Evolutionary conservation across 257 asterid genomes (phyloP).

Genomic region (Coffea canephora): DNA sequence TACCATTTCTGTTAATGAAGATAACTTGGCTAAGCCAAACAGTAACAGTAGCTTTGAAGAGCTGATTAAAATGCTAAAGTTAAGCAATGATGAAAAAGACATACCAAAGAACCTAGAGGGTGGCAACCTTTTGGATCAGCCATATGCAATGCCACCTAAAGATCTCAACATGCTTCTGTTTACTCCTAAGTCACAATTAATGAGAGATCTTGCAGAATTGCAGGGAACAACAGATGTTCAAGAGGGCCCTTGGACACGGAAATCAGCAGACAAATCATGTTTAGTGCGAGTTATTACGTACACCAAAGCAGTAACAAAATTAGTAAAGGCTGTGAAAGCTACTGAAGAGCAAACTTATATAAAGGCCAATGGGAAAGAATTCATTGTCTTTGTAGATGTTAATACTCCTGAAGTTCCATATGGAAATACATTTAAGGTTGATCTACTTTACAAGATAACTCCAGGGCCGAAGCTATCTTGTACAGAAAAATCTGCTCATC

Average conservation of each 20-base stretch:
- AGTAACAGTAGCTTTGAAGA: constrained; percentile 47
- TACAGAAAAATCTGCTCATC: constrained; percentile 61
- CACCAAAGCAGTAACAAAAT: constrained; percentile 67
- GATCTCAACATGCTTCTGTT: constrained; percentile 64
- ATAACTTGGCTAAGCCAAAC: constrained; percentile 29
- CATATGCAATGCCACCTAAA: constrained; percentile 41
- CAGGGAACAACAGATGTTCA: constrained; percentile 68
- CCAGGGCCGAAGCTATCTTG: constrained; percentile 41
- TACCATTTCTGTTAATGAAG: constrained; percentile 50
- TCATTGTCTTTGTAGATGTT: constrained; percentile 50
- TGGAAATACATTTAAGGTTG: constrained; percentile 68
- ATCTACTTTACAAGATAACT: constrained; percentile 70
- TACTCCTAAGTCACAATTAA: constrained; percentile 62
- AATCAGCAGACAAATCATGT: constrained; percentile 31
- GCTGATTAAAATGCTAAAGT: constrained; percentile 41
- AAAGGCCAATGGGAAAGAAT: constrained; percentile 55
- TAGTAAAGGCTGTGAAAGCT: constrained; percentile 81
- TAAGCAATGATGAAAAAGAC: constrained; percentile 36
- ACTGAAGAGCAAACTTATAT: constrained; percentile 69
- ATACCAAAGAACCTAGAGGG: constrained; percentile 63
- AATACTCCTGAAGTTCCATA: constrained; percentile 92
- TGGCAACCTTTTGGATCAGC: constrained; percentile 71
- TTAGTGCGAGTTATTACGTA: constrained; percentile 61
- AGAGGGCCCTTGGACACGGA: constrained; percentile 68
- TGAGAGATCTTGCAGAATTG: constrained; percentile 45